These are phyloP conservation scores for Lentithecium fluviatile DNA, from an alignment of 495 filamentous ascomycete genomes.

Conservation along the genomic window DNA sequence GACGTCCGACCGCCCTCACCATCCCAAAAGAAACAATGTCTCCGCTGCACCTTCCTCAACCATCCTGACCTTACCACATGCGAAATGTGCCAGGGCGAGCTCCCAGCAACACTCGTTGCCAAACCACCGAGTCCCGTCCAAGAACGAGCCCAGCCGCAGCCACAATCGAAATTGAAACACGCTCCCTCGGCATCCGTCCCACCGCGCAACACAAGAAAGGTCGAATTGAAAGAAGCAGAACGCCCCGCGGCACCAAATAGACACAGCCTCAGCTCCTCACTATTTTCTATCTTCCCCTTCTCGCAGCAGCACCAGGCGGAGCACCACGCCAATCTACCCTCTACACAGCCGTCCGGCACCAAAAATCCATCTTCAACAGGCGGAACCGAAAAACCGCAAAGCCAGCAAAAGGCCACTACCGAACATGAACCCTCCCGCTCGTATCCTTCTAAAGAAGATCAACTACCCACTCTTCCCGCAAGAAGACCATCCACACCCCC, in stretches of 20 bases:
- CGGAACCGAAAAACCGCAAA: not conserved
- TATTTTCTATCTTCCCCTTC: conserved; percentile 33
- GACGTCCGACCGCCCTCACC: conserved; percentile 1
- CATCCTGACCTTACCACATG: conserved; percentile 24
- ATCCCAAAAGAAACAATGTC: conserved; percentile 24
- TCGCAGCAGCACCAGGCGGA: conserved; percentile 30
- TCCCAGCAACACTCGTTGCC: conserved; percentile 15
- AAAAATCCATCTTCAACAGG: not conserved
- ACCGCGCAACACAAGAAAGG: conserved; percentile 6
- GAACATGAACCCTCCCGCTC: not conserved
- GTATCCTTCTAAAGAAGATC: not conserved
- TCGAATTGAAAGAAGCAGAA: not conserved
- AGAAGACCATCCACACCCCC: not conserved
- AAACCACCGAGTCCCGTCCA: conserved; percentile 18
- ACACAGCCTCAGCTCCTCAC: conserved; percentile 26
- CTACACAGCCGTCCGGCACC: conserved; percentile 3
- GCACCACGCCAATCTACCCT: conserved; percentile 24
- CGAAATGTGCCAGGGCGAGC: conserved; percentile 25
- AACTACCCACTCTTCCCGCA: not conserved
- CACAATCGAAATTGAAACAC: conserved; percentile 5
- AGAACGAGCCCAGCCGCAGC: no score
- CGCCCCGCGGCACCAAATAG: conserved; percentile 13
- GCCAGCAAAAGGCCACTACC: not conserved
- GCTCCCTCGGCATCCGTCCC: conserved; percentile 19
- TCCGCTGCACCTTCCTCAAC: conserved; percentile 29